A percentile compares a stretch with the other conserved stretches of the same genome.
Evolutionary conservation across 208 protist genomes (phyloP).

Genomic region (Leishmania mexicana): DNA sequence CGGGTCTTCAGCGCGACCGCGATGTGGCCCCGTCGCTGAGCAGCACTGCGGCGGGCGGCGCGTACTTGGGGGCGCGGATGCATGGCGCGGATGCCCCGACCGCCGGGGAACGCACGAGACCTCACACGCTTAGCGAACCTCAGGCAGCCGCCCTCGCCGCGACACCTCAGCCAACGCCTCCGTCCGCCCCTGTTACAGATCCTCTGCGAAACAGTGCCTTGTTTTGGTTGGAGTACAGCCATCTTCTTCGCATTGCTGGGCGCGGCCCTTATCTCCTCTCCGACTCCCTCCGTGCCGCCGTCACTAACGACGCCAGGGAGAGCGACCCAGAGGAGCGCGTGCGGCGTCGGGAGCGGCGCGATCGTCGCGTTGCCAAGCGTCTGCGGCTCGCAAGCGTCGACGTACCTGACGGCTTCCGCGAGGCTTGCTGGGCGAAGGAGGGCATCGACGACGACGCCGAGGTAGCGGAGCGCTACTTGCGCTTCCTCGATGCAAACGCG

Average conservation of each 20-base stretch:
- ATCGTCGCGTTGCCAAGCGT: conserved; percentile 18
- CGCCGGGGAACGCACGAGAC: background rate
- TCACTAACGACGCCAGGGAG: conserved; percentile 14
- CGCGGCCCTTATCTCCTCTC: conserved; percentile 25
- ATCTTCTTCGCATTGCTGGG: conserved; percentile 12
- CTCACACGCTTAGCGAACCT: background rate
- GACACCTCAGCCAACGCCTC: background rate
- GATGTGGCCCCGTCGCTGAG: background rate
- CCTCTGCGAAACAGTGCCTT: conserved; percentile 5
- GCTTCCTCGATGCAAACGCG: conserved; percentile 9
- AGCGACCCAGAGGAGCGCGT: conserved; percentile 23
- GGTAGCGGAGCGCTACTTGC: conserved; percentile 30
- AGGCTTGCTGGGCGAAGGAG: conserved; percentile 34
- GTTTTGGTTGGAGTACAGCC: conserved; percentile 32
- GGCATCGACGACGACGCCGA: conserved; percentile 46
- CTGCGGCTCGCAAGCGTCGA: conserved; percentile 28
- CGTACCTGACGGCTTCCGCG: conserved; percentile 31
- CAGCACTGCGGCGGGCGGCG: background rate
- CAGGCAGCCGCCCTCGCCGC: background rate
- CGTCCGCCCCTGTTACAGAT: background rate
- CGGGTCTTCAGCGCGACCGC: background rate
- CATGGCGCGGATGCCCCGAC: background rate
- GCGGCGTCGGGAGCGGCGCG: conserved; percentile 26
- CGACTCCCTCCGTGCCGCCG: conserved; percentile 26
- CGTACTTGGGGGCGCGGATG: background rate